Conservation (phyloP, 2,329 filamentous ascomycete genomes). For the Colletotrichum theobromicola region DNA sequence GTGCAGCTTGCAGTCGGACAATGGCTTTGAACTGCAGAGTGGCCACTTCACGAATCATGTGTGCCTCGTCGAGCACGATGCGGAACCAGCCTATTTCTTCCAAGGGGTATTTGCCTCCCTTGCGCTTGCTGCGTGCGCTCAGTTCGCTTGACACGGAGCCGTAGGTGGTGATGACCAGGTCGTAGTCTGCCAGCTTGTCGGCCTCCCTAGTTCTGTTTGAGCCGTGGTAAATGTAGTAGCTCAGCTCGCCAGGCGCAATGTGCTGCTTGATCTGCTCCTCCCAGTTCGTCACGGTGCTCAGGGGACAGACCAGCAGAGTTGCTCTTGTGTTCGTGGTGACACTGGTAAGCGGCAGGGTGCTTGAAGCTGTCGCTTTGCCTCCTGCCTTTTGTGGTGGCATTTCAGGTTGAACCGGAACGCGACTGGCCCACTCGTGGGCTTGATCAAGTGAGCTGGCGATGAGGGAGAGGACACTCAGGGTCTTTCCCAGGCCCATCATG, state of each 20-base stretch:
- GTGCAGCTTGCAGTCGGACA: conserved; percentile 77
- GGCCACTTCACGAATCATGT: conserved; percentile 86
- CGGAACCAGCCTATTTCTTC: conserved; percentile 89
- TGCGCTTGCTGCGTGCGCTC: conserved; percentile 65
- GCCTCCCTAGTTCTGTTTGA: conserved; percentile 73
- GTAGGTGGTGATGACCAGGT: conserved; percentile 93
- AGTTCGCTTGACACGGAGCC: conserved; percentile 85
- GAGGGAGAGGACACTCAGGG: conserved; percentile 83
- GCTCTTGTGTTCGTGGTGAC: conserved; percentile 74
- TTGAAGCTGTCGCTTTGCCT: conserved; percentile 40
- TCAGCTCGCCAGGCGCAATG: conserved; percentile 67
- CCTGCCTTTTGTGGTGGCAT: conserved; percentile 39
- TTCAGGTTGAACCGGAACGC: conserved; percentile 55
- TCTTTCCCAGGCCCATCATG: conserved; percentile 91
- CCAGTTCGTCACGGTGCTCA: conserved; percentile 95
- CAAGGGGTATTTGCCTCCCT: conserved; percentile 67
- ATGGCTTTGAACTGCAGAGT: conserved; percentile 87
- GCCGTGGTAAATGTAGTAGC: conserved; percentile 87
- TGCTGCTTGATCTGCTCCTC: conserved; percentile 89
- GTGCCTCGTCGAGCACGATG: conserved; percentile 92
- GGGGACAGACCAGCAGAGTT: conserved; percentile 85
- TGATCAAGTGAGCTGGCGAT: conserved; percentile 69
- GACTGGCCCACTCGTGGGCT: conserved; percentile 65
- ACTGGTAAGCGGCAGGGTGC: conserved; percentile 52
- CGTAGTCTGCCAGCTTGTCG: conserved; percentile 71